Conservation (phyloP, 2,329 filamentous ascomycete genomes). For the Colletotrichum tanaceti region DNA sequence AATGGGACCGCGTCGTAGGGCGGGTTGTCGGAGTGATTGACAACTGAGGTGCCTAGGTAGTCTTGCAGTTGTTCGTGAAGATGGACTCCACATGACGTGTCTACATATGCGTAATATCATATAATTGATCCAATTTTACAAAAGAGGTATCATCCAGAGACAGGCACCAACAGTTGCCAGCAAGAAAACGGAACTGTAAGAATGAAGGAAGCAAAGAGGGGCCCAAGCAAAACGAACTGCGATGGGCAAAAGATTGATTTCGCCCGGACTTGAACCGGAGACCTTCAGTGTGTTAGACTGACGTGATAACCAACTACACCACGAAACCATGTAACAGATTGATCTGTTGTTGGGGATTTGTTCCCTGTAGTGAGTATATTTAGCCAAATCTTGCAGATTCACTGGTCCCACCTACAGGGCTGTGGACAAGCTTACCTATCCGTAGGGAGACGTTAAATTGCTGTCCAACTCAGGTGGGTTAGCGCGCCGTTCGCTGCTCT, state of each 20-base stretch:
- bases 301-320: constrained; percentile 61
- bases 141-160: not conserved
- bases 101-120: not conserved
- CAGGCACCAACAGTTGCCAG: not conserved
- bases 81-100: too few relatives aligned
- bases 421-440: too few relatives aligned
- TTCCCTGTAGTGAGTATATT: too few relatives aligned
- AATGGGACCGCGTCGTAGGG: constrained; percentile 89
- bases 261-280: constrained; percentile 41
- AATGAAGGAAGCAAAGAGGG: not conserved
- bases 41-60: constrained; percentile 26
- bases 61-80: not conserved
- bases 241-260: constrained; percentile 22
- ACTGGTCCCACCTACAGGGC: too few relatives aligned
- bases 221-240: too few relatives aligned
- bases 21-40: constrained; percentile 69
- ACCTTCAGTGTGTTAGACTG: constrained; percentile 58
- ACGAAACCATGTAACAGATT: constrained; percentile 33
- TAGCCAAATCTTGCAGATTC: not conserved
- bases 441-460: too few relatives aligned
- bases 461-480: not conserved
- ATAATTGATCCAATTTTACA: not conserved
- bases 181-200: not conserved
- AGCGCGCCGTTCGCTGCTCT: not conserved
- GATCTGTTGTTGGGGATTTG: too few relatives aligned